phyloP scores from a whole-genome alignment of 768 basidiomycete species.

The Tulasnella sp. region DNA sequence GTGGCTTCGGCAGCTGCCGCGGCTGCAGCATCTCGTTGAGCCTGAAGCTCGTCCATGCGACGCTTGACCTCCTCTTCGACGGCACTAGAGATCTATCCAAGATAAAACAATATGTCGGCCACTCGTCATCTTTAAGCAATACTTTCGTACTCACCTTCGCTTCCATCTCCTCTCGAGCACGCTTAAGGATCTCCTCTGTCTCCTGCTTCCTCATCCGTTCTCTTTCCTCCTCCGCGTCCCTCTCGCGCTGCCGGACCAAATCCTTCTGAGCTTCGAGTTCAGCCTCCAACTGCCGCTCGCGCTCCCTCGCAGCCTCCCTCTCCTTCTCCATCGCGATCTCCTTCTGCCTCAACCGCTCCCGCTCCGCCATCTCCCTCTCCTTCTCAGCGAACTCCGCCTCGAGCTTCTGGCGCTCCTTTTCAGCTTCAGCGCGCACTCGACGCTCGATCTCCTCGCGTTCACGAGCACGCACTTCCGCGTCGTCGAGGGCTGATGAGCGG shows the following conservation, averaged over 20 bases:
- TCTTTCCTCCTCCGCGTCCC: background rate
- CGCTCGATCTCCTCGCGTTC: slow-evolving; percentile 6
- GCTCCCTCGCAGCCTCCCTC: slow-evolving; percentile 4
- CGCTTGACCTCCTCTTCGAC: slow-evolving; percentile 66
- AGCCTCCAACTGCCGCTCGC: background rate
- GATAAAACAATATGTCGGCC: background rate
- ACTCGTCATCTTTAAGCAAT: slow-evolving; percentile 1
- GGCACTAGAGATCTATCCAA: slow-evolving; percentile 51
- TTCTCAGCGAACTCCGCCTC: background rate
- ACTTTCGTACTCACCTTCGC: slow-evolving; percentile 42
- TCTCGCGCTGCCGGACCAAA: slow-evolving; percentile 8
- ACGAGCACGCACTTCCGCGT: background rate
- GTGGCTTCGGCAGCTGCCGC: slow-evolving; percentile 17
- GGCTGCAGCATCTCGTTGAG: slow-evolving; percentile 1
- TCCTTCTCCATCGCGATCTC: slow-evolving; percentile 24
- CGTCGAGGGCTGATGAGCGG: background rate
- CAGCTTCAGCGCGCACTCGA: background rate
- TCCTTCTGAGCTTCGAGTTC: background rate
- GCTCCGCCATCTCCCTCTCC: slow-evolving; percentile 19
- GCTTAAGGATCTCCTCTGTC: slow-evolving; percentile 20
- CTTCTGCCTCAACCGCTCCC: background rate
- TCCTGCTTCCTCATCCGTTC: slow-evolving; percentile 5
- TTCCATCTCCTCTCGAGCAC: slow-evolving; percentile 64
- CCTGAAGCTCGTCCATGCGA: slow-evolving; percentile 38
- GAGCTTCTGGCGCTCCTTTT: background rate